Evolutionary conservation across 352 stramenopile genomes (phyloP), one percentile per base, ranked within the genome.

Genomic region (Globisporangium splendens): DNA sequence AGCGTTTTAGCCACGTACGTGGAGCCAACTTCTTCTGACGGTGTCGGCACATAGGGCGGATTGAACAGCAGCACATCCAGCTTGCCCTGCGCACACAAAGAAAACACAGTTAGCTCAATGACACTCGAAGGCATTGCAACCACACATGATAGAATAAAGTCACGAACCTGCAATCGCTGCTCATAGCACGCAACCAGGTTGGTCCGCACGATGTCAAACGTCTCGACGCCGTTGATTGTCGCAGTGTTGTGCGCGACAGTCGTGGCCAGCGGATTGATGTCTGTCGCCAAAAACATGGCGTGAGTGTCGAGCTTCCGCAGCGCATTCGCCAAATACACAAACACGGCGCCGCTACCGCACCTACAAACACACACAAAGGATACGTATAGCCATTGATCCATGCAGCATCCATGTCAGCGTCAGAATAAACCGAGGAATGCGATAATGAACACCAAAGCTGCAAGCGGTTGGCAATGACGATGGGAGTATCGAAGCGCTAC

Each of bases 51-150:
- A 65, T 99, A 99, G 12, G 97, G 97, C 20, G 97, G 97, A 78
- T 99, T 99, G 71, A 99, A 99, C 18, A 99, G 69, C 42, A 99
- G 68, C 48, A 98, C 81, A 63, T 99, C 96, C 11, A 99, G 77
- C 50, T 68, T 61, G 60, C 63, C 76, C 68, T 83, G 61, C 39
- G 46, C 48, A 57, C 18, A 5, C 42, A 18, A 8, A 44, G 39
- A 46, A 51, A 28, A 20, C 22, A 4, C 15, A 35, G 54, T 42
- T 5, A 21, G 33, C n/a, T 42, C 17, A 3, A 56, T 3, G 6
- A 7, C 33, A 44, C 0, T 12, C 11, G 24, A 2, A 0, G 0
- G 4, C 15, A 8, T 35, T 15, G 12, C 24, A 18, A 14, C 28
- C n/a, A 8, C 17, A n/a, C 49, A 44, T 44, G 13, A 8, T n/a